phyloP scores from a whole-genome alignment of 257 asterid genomes.

The Lithospermum erythrorhizon region DNA sequence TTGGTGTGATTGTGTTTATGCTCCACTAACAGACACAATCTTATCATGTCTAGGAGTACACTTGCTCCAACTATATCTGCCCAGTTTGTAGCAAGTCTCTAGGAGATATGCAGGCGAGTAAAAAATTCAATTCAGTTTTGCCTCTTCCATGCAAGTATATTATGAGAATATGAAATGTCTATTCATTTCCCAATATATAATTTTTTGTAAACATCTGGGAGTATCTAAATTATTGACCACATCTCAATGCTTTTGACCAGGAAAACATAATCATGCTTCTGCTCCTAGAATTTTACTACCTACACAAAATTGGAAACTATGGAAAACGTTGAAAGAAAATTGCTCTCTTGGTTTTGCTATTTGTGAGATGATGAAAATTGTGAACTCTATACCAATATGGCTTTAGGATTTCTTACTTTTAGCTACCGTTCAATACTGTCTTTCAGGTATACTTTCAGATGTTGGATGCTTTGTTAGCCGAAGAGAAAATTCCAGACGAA shows the following conservation, averaged over 20 bases:
- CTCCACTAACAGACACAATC: slow-evolving; percentile 12
- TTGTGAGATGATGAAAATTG: not conserved
- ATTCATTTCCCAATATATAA: not conserved
- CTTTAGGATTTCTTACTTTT: not conserved
- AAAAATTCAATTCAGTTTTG: not conserved
- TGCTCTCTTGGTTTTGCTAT: too few relatives aligned
- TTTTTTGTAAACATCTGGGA: not conserved
- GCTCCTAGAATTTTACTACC: not conserved
- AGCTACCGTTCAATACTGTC: not conserved
- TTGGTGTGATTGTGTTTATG: not conserved
- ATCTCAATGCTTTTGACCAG: not conserved
- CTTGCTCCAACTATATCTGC: slow-evolving; percentile 64
- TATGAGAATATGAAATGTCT: not conserved
- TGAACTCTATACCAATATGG: not conserved
- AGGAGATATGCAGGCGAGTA: slow-evolving; percentile 83
- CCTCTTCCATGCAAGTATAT: slow-evolving; percentile 6
- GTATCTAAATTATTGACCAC: not conserved
- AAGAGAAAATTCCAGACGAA: slow-evolving; percentile 75
- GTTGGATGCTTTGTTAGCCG: slow-evolving; percentile 74
- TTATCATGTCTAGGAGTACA: slow-evolving; percentile 50
- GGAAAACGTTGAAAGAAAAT: too few relatives aligned
- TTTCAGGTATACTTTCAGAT: slow-evolving; percentile 64
- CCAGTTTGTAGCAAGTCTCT: slow-evolving; percentile 92
- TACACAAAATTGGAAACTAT: not conserved
- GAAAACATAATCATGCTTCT: not conserved